Conservation (phyloP, 352 stramenopile genomes). For the Phytopythium sindhum region DNA sequence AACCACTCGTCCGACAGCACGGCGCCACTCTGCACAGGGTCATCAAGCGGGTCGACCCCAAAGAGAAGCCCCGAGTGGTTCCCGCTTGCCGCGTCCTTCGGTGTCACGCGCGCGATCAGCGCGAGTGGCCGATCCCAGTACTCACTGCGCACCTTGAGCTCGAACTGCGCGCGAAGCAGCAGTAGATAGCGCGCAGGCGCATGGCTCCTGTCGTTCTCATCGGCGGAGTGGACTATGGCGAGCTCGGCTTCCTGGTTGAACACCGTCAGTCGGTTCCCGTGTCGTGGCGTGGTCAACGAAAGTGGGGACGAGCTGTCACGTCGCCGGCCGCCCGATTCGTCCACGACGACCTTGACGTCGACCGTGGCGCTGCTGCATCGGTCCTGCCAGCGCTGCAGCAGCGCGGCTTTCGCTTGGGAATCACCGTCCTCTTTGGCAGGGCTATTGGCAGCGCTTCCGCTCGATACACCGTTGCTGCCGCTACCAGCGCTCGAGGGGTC, state of each 20-base stretch:
- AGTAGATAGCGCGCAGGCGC: slow-evolving; percentile 11
- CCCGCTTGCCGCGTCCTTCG: slow-evolving; percentile 10
- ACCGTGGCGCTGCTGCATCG: slow-evolving; percentile 46
- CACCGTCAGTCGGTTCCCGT: slow-evolving; percentile 25
- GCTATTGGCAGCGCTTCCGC: background rate
- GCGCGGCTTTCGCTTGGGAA: background rate
- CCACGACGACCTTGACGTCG: slow-evolving; percentile 46
- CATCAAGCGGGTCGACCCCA: background rate
- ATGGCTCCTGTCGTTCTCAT: slow-evolving; percentile 4
- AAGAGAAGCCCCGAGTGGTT: background rate
- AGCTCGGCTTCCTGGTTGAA: slow-evolving; percentile 64
- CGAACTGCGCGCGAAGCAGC: slow-evolving; percentile 43
- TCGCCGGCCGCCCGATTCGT: background rate
- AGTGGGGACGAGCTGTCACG: slow-evolving; percentile 8
- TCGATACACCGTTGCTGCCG: background rate
- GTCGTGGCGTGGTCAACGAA: slow-evolving; percentile 1
- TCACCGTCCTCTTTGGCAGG: background rate
- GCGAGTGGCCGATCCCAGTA: slow-evolving; percentile 54
- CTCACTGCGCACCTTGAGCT: slow-evolving; percentile 57
- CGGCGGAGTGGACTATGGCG: slow-evolving; percentile 17
- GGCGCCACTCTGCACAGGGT: slow-evolving; percentile 5
- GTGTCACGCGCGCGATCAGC: slow-evolving; percentile 49
- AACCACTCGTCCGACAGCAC: slow-evolving; percentile 37
- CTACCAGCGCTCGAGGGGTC: background rate
- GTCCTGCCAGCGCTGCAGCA: slow-evolving; percentile 31